Conservation (phyloP, 352 stramenopile species). For the Phytophthora rubi region DNA sequence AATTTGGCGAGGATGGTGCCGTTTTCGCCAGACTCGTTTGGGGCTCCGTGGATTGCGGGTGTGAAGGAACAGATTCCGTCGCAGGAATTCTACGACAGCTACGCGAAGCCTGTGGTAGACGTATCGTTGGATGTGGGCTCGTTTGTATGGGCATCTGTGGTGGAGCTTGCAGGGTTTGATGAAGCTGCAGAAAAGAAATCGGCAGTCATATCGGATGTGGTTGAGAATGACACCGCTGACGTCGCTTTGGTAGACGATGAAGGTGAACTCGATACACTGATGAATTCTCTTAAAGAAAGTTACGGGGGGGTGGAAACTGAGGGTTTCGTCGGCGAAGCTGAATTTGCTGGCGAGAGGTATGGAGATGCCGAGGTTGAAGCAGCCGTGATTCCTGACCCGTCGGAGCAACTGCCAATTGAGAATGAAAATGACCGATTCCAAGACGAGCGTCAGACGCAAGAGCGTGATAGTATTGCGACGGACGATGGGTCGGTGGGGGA, state of each 20-base stretch:
- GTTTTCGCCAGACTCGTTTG: constrained; percentile 51
- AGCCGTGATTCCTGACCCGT: neutral
- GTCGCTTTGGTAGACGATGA: constrained; percentile 5
- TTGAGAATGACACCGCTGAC: constrained; percentile 9
- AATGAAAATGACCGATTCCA: constrained; percentile 2
- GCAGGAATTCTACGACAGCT: constrained; percentile 41
- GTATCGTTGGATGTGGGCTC: constrained; percentile 30
- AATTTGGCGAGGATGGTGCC: constrained; percentile 43
- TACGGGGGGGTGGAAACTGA: constrained; percentile 18
- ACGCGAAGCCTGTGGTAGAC: constrained; percentile 49
- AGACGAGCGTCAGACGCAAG: neutral
- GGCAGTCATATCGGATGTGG: neutral
- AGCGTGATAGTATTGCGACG: neutral
- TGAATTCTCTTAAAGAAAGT: constrained; percentile 6
- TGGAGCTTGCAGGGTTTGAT: constrained; percentile 28
- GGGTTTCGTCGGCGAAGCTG: neutral
- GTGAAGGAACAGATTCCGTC: constrained; percentile 45
- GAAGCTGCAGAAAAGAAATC: constrained; percentile 9
- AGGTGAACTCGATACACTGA: constrained; percentile 1
- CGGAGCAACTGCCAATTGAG: constrained; percentile 7
- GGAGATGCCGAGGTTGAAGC: constrained; percentile 15
- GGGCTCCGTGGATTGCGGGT: constrained; percentile 35
- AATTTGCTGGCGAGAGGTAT: neutral
- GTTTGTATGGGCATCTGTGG: constrained; percentile 40
- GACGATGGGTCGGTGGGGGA: neutral